Evolutionary conservation across 371 early-diverging fungal genomes (phyloP), one percentile per base, ranked within the genome.

Genomic region (Homolaphlyctis polyrhiza): DNA sequence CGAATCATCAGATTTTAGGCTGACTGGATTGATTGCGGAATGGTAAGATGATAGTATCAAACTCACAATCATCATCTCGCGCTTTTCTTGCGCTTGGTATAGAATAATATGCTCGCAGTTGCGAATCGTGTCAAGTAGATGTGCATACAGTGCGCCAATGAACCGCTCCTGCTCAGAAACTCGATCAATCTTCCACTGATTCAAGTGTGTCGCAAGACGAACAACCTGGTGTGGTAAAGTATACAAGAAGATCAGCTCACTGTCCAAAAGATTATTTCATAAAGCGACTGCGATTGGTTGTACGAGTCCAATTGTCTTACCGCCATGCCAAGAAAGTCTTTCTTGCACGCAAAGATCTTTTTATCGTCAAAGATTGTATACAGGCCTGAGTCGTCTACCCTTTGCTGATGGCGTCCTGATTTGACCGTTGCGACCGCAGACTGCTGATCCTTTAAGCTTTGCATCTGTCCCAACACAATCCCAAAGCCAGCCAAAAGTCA

Each of bases 121-220:
- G 60, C 61, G 60, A 18, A 77, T 47, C 57, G 67, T 67, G 4
- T 79, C 78, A 2, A 70, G 51, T 43, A 82, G 58, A 36, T 73
- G 71, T 33, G 51, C 63, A 21, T 65, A 34, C 16, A 77, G 43
- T 5, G 76, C 71, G 18, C 67, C 65, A 27, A 64, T 54, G 64
- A 79, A 77, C 49, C 77, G 58, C 33, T 82, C 76, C n/a, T 78
- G 72, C 52, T 79, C 78, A 1, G 58, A 64, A 3, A 58, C 28
- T 1, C 77, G 67, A 25, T 63, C 67, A 61, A 68, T 66, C 25
- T 77, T 67, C 74, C 75, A 79, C 54, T 81, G 76, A 34, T 62
- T 69, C 1, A 78, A 27, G 32, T 72, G 65, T 3, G 68, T 48
- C 1, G 71, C 75, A 5, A 81, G 57, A 30, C 70, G 69, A 13